A percentile compares a stretch with the other conserved stretches of the same genome.
These are phyloP conservation scores for Quercus agrifolia DNA, from an alignment of 306 rosid species.

Conservation along the genomic window DNA sequence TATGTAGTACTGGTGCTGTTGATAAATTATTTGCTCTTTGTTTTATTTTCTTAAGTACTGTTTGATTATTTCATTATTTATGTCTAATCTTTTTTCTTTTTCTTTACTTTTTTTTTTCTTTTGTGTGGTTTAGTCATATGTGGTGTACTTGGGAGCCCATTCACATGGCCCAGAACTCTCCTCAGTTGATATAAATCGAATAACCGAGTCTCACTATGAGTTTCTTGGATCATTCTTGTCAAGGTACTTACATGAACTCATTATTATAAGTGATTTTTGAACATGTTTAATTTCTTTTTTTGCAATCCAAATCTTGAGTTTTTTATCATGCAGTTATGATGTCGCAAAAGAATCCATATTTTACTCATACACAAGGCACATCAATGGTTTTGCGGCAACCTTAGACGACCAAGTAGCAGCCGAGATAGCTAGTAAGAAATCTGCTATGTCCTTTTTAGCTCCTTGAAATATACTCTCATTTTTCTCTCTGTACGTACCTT, in stretches of 20 bases:
- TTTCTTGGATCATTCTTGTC: slow-evolving; percentile 74
- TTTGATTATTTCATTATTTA: background rate
- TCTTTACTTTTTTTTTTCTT: background rate
- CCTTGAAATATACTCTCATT: background rate
- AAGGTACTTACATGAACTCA: slow-evolving; percentile 33
- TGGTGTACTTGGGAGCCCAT: slow-evolving; percentile 84
- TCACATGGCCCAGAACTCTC: slow-evolving; percentile 49
- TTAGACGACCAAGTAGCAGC: slow-evolving; percentile 70
- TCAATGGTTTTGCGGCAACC: slow-evolving; percentile 91
- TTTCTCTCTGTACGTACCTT: background rate
- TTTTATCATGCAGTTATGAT: slow-evolving; percentile 29
- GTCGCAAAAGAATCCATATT: slow-evolving; percentile 57
- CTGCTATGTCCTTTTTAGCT: background rate
- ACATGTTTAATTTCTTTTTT: background rate
- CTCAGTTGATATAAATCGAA: slow-evolving; percentile 37
- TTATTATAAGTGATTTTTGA: background rate
- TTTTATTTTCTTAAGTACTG: background rate
- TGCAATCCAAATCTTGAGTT: background rate
- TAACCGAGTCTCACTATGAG: slow-evolving; percentile 58
- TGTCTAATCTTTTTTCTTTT: background rate
- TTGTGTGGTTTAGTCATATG: slow-evolving; percentile 56
- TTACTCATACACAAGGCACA: slow-evolving; percentile 85
- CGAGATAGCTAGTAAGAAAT: slow-evolving; percentile 50
- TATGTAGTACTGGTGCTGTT: background rate
- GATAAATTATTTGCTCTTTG: background rate